These are phyloP conservation scores for Botrytis porri DNA, from an alignment of 2,329 filamentous ascomycete species.

Conservation along the genomic window DNA sequence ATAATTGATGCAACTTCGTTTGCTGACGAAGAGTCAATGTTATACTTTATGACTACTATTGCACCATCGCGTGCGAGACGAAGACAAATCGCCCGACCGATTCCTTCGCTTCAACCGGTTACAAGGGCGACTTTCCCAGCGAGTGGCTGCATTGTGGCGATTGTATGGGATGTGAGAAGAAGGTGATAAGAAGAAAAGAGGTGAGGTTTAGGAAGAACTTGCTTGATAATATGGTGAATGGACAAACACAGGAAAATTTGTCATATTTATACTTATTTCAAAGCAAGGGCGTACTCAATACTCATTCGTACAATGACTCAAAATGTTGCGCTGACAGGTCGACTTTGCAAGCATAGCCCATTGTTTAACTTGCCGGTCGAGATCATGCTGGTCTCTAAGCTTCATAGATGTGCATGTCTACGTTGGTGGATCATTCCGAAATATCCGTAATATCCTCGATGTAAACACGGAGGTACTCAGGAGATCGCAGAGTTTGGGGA, in stretches of 20 bases:
- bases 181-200: background rate
- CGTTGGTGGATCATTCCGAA: background rate
- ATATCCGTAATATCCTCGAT: constrained; percentile 10
- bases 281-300: background rate
- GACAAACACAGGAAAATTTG: background rate
- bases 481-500: background rate
- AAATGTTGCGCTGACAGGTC: background rate
- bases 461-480: background rate
- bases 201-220: background rate
- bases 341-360: background rate
- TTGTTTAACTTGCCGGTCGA: background rate
- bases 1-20: constrained; percentile 49
- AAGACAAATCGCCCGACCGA: constrained; percentile 57
- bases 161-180: background rate
- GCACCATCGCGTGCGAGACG: constrained; percentile 55
- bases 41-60: constrained; percentile 59
- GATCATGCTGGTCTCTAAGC: background rate
- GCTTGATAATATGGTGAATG: background rate
- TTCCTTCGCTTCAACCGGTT: constrained; percentile 52
- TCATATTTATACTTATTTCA: background rate
- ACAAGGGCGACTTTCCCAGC: constrained; percentile 36
- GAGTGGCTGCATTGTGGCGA: constrained; percentile 26
- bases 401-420: background rate
- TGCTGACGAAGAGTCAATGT: constrained; percentile 45
- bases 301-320: background rate